Base-by-base conservation (phyloP, 2,329 filamentous ascomycete species). In the Teratosphaeria gauchensis region DNA sequence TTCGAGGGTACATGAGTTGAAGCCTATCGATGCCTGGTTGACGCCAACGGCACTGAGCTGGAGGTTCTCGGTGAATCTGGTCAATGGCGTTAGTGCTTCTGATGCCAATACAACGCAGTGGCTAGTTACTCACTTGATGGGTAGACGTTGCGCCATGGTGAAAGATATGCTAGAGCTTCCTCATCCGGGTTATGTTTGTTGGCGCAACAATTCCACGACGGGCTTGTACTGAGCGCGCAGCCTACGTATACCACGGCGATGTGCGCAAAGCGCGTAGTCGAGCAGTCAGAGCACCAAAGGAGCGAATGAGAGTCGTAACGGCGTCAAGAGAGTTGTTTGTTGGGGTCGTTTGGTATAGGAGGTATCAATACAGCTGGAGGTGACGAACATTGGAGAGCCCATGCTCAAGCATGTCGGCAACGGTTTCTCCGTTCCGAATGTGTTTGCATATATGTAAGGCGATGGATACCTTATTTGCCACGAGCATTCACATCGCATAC, bases 1-100 rank as follows among this genome's bases (percentile, higher is more conserved):
- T 82, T 99, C 94, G 79, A 99, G 84, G 75, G 94, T 99, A 80
- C 88, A 92, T 74, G 87, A 88, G 76, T 92, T 91, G 81, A 92
- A 94, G 72, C 88, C 87, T 81, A 94, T 92, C 62, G 86, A 86
- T 67, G 78, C 75, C 71, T 81, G 82, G 85, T 88, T 61, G 42
- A 80, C 77, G 65, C 78, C 78, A 60, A 76, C 72, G 62, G 75
- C 73, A 59, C 74, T 77, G 58, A 80, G 75, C 74, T 92, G 89
- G 75, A 92, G 83, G 72, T 92, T 84, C 85, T 95, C 91, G 75
- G 88, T 88, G 78, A 96, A 95, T 48, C 42, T 48, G 42, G 42
- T 48, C n/a, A n/a, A 7, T 48, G 16, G 19, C 7, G 42, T 48
- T 4, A 48, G 42, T 48, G 33, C 14, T 14, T 35, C 33, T 35